Percentiles rank a stretch among this genome's conserved stretches.
These are phyloP conservation scores for Yamadazyma oceani DNA, from an alignment of 1,139 yeast genomes.

Conservation along the genomic window DNA sequence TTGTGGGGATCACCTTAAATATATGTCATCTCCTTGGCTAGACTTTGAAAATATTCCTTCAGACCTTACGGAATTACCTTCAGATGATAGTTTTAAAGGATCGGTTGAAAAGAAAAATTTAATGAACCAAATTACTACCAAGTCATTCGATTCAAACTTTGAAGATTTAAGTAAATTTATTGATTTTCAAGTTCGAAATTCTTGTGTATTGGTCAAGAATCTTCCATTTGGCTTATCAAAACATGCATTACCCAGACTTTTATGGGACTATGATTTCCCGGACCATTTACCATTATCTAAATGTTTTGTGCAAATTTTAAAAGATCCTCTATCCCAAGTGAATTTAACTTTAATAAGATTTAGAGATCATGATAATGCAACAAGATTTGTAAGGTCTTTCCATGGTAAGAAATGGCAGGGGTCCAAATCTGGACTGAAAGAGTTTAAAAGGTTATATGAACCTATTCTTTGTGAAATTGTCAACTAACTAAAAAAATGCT, in stretches of 20 bases:
- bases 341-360: slow-evolving; percentile 46
- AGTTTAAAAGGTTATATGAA: slow-evolving; percentile 33
- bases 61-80: too few species aligned
- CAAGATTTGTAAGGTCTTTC: slow-evolving; percentile 52
- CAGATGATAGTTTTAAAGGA: background rate
- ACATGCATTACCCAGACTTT: slow-evolving; percentile 28
- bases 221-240: slow-evolving; percentile 42
- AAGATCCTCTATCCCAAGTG: slow-evolving; percentile 29
- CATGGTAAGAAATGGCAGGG: slow-evolving; percentile 50
- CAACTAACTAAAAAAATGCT: too few species aligned
- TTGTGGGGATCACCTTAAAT: slow-evolving; percentile 18
- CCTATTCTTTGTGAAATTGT: slow-evolving; percentile 42
- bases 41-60: slow-evolving; percentile 8
- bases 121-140: background rate
- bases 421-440: slow-evolving; percentile 15
- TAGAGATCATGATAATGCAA: slow-evolving; percentile 47
- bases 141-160: slow-evolving; percentile 10
- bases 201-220: slow-evolving; percentile 37
- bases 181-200: slow-evolving; percentile 10
- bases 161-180: slow-evolving; percentile 8
- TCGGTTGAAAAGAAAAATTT: background rate
- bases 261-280: slow-evolving; percentile 44
- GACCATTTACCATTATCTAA: slow-evolving; percentile 11
- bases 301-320: slow-evolving; percentile 22
- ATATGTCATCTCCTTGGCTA: slow-evolving; percentile 29